Conservation (phyloP, 75 land plant species). For the Pinus taeda region DNA sequence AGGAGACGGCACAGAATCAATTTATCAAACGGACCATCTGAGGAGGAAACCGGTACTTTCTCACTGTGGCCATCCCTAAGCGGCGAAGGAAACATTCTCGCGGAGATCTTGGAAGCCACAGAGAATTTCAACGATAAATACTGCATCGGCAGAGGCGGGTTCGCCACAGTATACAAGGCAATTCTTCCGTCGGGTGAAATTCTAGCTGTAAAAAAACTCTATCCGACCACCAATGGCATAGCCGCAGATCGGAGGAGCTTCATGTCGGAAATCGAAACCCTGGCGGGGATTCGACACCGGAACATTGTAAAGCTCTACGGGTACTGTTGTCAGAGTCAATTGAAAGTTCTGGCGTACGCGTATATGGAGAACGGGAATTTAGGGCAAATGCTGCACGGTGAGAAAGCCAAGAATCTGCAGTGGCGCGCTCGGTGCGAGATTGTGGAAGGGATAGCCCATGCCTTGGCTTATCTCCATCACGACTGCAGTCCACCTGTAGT, state of each 20-base stretch:
- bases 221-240: not conserved
- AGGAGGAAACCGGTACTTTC: not conserved
- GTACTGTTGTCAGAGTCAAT: constrained; percentile 18
- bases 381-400: constrained; percentile 27
- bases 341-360: constrained; percentile 40
- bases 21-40: not conserved
- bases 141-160: constrained; percentile 47
- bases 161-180: constrained; percentile 54
- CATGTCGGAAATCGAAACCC: constrained; percentile 24
- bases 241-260: constrained; percentile 9
- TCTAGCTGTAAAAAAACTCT: constrained; percentile 40
- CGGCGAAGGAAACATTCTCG: constrained; percentile 8
- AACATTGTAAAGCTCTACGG: constrained; percentile 51
- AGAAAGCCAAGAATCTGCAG: constrained; percentile 15
- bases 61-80: constrained; percentile 8
- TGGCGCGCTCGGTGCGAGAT: constrained; percentile 39
- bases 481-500: constrained; percentile 41
- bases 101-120: constrained; percentile 38
- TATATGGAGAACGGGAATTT: constrained; percentile 48
- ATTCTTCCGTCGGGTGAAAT: constrained; percentile 16
- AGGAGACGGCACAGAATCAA: constrained; percentile 6
- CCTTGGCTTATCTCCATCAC: constrained; percentile 53
- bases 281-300: constrained; percentile 53
- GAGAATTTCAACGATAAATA: constrained; percentile 30
- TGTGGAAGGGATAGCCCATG: constrained; percentile 43